phyloP scores from a whole-genome alignment of 2,329 filamentous ascomycete genomes.

The Botrytis pseudocinerea region DNA sequence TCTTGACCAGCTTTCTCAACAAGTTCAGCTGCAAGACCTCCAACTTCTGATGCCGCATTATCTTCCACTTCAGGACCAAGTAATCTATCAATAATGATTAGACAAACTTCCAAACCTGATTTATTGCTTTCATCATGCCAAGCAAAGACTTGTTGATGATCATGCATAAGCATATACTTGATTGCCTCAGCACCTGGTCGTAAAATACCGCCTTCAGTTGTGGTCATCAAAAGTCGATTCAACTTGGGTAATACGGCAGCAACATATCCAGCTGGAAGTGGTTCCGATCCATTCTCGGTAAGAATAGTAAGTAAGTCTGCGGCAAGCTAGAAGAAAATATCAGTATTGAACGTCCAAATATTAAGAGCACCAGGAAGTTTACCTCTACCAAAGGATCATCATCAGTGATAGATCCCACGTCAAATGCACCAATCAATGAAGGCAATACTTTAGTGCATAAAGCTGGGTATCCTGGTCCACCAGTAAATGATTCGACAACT shows the following conservation, averaged over 20 bases:
- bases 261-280: constrained; percentile 84
- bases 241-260: constrained; percentile 84
- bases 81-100: constrained; percentile 89
- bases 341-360: constrained; percentile 28
- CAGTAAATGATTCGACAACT: constrained; percentile 69
- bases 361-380: constrained; percentile 32
- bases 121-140: constrained; percentile 82
- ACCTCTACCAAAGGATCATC: constrained; percentile 81
- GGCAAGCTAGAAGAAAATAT: constrained; percentile 57
- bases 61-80: constrained; percentile 84
- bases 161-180: constrained; percentile 86
- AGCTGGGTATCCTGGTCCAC: constrained; percentile 68
- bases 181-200: constrained; percentile 83
- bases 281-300: constrained; percentile 78
- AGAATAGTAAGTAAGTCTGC: constrained; percentile 81
- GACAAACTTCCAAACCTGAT: constrained; percentile 81
- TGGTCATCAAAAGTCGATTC: constrained; percentile 76
- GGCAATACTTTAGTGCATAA: constrained; percentile 86
- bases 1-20: constrained; percentile 95
- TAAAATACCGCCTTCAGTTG: constrained; percentile 83
- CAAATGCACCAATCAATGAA: constrained; percentile 83
- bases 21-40: constrained; percentile 87
- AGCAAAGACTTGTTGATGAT: constrained; percentile 83
- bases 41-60: constrained; percentile 92
- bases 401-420: constrained; percentile 81